Conservation (phyloP, 169 alveolate species). For the Pseudocohnilembus persalinus region DNA sequence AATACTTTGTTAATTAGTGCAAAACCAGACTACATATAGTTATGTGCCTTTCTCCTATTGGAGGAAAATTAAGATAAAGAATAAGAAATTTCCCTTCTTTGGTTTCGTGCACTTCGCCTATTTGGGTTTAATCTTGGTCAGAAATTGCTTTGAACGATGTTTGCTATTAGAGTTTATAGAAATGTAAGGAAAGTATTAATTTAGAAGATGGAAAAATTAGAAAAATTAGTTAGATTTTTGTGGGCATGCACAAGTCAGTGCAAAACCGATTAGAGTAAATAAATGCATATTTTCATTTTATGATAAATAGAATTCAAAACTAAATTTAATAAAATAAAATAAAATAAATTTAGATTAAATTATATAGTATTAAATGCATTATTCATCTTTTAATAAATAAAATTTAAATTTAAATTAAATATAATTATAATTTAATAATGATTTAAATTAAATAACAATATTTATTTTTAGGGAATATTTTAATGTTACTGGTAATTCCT, state of each 20-base stretch:
- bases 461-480: constrained; percentile 16
- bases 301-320: background rate
- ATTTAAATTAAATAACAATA: too few species aligned
- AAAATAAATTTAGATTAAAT: too few species aligned
- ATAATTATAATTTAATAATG: too few species aligned
- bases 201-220: constrained; percentile 3
- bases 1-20: constrained; percentile 66
- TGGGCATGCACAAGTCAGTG: constrained; percentile 50
- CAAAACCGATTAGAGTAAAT: constrained; percentile 18
- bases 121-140: constrained; percentile 87
- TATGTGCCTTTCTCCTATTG: constrained; percentile 78
- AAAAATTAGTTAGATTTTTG: constrained; percentile 48
- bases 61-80: constrained; percentile 72
- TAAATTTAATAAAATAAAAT: too few species aligned
- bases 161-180: constrained; percentile 64
- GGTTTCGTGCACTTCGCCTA: constrained; percentile 67
- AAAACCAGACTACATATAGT: constrained; percentile 67
- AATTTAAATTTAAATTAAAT: too few species aligned
- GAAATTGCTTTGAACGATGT: constrained; percentile 84
- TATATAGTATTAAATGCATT: too few species aligned
- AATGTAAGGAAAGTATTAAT: constrained; percentile 20
- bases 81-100: constrained; percentile 75
- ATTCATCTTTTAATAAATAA: too few species aligned
- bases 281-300: background rate
- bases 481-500: constrained; percentile 38